phyloP scores from a whole-genome alignment of 345 rosid genomes.

The Moringa oleifera region DNA sequence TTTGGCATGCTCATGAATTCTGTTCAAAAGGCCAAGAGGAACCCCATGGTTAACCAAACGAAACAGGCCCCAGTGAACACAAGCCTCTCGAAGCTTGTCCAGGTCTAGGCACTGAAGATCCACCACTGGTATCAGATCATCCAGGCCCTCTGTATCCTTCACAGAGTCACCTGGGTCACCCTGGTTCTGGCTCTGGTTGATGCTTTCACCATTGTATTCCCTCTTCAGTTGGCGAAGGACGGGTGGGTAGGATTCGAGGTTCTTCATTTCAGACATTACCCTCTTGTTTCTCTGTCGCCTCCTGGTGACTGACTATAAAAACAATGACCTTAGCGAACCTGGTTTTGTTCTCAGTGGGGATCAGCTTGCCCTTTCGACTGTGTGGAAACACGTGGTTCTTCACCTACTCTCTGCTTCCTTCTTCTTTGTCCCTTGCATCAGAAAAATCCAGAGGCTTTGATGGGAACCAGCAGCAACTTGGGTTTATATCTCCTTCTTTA shows the following conservation, averaged over 20 bases:
- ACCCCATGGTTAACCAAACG: slow-evolving; percentile 66
- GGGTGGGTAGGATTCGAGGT: slow-evolving; percentile 48
- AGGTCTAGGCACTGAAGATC: slow-evolving; percentile 40
- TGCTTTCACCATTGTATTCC: neutral
- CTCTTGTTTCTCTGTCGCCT: neutral
- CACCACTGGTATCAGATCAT: slow-evolving; percentile 39
- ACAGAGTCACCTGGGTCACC: slow-evolving; percentile 11
- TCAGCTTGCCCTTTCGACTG: too few species aligned
- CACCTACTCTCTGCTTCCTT: too few species aligned
- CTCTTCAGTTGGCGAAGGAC: slow-evolving; percentile 22
- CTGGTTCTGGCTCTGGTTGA: slow-evolving; percentile 10
- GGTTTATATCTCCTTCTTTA: too few species aligned
- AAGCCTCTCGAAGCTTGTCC: slow-evolving; percentile 42
- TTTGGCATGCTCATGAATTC: slow-evolving; percentile 36
- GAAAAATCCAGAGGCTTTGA: too few species aligned
- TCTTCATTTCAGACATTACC: slow-evolving; percentile 16
- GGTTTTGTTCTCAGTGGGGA: too few species aligned
- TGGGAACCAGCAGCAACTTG: too few species aligned
- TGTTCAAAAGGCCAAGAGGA: slow-evolving; percentile 34
- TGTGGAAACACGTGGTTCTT: too few species aligned
- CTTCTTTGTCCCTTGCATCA: too few species aligned
- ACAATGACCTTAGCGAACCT: too few species aligned
- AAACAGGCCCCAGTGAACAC: slow-evolving; percentile 64
- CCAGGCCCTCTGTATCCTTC: slow-evolving; percentile 15
- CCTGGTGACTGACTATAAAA: too few species aligned